Conservation (phyloP, 192 early-diverging fungal genomes). For the Linnemannia zychae region DNA sequence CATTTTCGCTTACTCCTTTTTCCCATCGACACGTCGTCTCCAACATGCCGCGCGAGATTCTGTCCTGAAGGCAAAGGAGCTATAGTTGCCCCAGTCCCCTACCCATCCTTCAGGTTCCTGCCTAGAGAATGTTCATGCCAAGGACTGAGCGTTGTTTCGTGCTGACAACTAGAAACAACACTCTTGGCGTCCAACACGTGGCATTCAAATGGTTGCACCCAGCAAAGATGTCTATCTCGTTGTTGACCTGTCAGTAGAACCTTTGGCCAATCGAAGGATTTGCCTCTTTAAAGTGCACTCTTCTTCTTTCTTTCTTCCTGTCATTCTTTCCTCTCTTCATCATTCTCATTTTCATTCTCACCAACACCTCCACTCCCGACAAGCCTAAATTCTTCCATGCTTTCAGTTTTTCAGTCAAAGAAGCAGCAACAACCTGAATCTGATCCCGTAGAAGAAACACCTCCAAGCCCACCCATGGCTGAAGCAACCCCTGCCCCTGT, state of each 20-base stretch:
- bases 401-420: conserved; percentile 25
- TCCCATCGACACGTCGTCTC: background rate
- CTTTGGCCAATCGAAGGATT: background rate
- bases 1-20: no score
- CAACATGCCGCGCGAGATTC: background rate
- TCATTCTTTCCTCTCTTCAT: conserved; percentile 9
- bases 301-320: background rate
- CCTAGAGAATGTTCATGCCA: no score
- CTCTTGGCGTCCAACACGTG: no score
- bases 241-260: no score
- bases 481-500: background rate
- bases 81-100: background rate
- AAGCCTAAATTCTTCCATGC: conserved; percentile 25
- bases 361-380: background rate
- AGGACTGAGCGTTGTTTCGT: no score
- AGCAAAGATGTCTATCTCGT: no score
- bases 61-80: background rate
- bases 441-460: background rate
- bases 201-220: no score
- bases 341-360: conserved; percentile 11
- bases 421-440: conserved; percentile 11
- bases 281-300: background rate
- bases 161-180: no score
- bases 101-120: no score
- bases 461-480: background rate